Percentiles rank a stretch among this genome's conserved stretches.
These are phyloP conservation scores for Microbotryomycetes sp. DNA, from an alignment of 1,284 basidiomycete genomes.

Conservation along the genomic window DNA sequence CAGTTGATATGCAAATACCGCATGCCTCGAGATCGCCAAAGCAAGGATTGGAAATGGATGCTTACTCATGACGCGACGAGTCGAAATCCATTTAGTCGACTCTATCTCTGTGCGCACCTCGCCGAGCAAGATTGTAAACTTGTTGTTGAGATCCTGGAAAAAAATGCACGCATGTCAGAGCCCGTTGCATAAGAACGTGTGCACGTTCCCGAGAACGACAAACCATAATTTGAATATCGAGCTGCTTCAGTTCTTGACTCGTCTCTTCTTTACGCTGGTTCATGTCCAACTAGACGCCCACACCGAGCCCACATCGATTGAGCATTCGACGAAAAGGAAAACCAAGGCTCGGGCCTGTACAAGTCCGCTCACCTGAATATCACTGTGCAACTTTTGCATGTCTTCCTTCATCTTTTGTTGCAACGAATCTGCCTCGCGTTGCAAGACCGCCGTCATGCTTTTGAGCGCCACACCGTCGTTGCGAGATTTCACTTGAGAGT, in stretches of 20 bases:
- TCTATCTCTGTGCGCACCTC: constrained; percentile 55
- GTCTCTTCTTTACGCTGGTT: constrained; percentile 90
- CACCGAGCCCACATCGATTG: too few species aligned
- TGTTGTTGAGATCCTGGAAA: constrained; percentile 70
- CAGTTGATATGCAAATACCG: too few species aligned
- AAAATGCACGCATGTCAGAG: neutral
- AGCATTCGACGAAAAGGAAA: constrained; percentile 9
- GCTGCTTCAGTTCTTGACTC: constrained; percentile 75
- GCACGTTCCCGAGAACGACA: constrained; percentile 27
- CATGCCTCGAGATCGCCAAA: too few species aligned
- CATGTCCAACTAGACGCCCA: constrained; percentile 91
- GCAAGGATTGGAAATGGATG: neutral
- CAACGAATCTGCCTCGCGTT: constrained; percentile 80
- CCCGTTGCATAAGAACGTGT: neutral
- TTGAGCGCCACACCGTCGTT: constrained; percentile 78
- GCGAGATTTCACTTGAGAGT: constrained; percentile 71
- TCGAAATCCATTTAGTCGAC: constrained; percentile 35
- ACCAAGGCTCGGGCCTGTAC: neutral
- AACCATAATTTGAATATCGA: constrained; percentile 85
- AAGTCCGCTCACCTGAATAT: constrained; percentile 49
- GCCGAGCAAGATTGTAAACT: constrained; percentile 71
- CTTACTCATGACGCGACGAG: constrained; percentile 1
- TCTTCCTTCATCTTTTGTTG: constrained; percentile 93
- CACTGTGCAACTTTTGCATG: constrained; percentile 78
- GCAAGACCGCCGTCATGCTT: constrained; percentile 63